phyloP scores from a whole-genome alignment of 129 eudicot genomes.

The Lactuca saligna region DNA sequence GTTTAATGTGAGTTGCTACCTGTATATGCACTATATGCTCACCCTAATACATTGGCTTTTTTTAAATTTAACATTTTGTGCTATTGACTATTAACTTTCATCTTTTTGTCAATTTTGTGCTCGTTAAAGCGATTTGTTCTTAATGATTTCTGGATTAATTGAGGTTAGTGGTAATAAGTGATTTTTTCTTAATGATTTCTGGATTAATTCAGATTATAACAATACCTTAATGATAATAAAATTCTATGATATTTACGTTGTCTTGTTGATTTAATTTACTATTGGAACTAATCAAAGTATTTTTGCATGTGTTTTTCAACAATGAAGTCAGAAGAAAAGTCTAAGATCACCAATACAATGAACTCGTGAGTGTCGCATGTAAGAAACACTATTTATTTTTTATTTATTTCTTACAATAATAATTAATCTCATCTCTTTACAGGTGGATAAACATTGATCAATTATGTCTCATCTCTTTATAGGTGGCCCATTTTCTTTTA shows the following conservation, averaged over 20 bases:
- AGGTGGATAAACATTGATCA: constrained; percentile 73
- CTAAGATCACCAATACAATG: constrained; percentile 37
- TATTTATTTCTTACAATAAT: constrained; percentile 9
- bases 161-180: constrained; percentile 35
- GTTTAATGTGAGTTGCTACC: no score
- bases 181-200: no score
- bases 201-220: no score
- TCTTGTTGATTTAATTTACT: no score
- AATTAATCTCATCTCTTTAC: constrained; percentile 5
- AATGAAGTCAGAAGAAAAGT: constrained; percentile 49
- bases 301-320: constrained; percentile 5
- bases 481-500: constrained; percentile 16
- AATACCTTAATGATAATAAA: no score
- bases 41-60: no score
- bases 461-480: no score
- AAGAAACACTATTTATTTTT: background rate
- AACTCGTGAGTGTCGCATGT: constrained; percentile 48
- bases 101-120: no score
- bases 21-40: no score
- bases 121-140: no score
- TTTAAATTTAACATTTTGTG: no score
- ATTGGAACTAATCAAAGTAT: background rate
- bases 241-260: background rate
- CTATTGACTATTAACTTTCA: no score
- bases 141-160: background rate